A percentile compares a stretch with the other conserved stretches of the same genome.
These are phyloP conservation scores for Botrytis porri DNA, from an alignment of 2,329 filamentous ascomycete genomes.

Conservation along the genomic window DNA sequence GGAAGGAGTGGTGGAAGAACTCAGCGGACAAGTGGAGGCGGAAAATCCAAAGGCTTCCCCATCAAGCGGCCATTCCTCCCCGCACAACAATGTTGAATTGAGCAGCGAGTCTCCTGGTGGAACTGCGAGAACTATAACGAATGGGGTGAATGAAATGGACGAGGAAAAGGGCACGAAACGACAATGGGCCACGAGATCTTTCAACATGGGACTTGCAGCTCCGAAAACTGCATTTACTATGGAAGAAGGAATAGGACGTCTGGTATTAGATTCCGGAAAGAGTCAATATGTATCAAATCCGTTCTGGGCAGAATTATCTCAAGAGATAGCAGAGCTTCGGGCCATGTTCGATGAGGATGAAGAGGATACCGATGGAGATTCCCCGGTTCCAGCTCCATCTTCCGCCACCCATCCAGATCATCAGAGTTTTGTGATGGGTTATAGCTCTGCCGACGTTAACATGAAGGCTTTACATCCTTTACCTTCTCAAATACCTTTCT, in stretches of 20 bases:
- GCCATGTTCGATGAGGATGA: slow-evolving; percentile 36
- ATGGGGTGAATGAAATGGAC: slow-evolving; percentile 30
- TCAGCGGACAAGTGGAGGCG: slow-evolving; percentile 57
- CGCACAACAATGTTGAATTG: slow-evolving; percentile 25
- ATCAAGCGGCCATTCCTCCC: slow-evolving; percentile 28
- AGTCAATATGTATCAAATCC: slow-evolving; percentile 73
- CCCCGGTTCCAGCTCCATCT: slow-evolving; percentile 40
- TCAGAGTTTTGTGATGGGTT: slow-evolving; percentile 71
- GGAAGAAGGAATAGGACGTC: slow-evolving; percentile 52
- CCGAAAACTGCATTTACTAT: slow-evolving; percentile 38
- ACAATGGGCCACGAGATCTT: slow-evolving; percentile 30
- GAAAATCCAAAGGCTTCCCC: slow-evolving; percentile 34
- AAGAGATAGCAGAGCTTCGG: slow-evolving; percentile 41
- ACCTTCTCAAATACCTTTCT: slow-evolving; percentile 60
- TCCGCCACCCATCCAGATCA: slow-evolving; percentile 61
- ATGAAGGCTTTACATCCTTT: slow-evolving; percentile 62
- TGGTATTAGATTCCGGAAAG: slow-evolving; percentile 67
- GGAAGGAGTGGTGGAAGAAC: slow-evolving; percentile 71
- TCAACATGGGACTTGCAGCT: slow-evolving; percentile 31
- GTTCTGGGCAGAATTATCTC: slow-evolving; percentile 72
- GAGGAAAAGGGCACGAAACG: slow-evolving; percentile 31
- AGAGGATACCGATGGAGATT: slow-evolving; percentile 32
- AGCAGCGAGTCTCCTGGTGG: slow-evolving; percentile 15
- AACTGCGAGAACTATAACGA: slow-evolving; percentile 26
- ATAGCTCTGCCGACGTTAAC: slow-evolving; percentile 67